Base-by-base conservation (phyloP, 768 basidiomycete genomes). In the Grammothele lineata region DNA sequence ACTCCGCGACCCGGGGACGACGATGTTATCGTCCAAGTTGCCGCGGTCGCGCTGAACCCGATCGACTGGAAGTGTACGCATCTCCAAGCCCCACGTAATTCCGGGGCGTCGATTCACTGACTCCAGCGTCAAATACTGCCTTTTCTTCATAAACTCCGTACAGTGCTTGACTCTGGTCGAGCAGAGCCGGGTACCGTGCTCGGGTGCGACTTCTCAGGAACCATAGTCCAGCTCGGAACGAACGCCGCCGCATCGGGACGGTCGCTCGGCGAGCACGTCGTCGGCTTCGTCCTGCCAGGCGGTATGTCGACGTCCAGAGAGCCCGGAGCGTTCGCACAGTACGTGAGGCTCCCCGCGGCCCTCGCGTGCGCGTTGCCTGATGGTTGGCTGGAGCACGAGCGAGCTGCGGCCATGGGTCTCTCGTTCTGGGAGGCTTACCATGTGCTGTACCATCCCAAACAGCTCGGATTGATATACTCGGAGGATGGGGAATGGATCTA, bases 231-330 rank as follows among this genome's bases (percentile, higher is more conserved):
- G n/a, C 23, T 53, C 32, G 41, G 43, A 3, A 26, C 37, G 12
- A n/a, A 39, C 26, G 33, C 52, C 8, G 8, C 27, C 27, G 27
- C 27, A 7, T 30, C 27, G 27, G n/a, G n/a, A n/a, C 37, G 37
- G 8, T 7, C 44, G 23, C 26, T 24, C 22, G 64, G 62, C 35
- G 54, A 57, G 24, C 47, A 46, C 22, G 58, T 61, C 27, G 59
- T 61, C 10, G 61, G 62, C 21, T 45, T 55, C 23, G 42, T 56
- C 10, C 59, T 53, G 8, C n/a, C n/a, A n/a, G 61, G 62, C 33
- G 56, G 58, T 37, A 36, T 48, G 41, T 56, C 41, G 26, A 41
- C 47, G 43, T 52, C 33, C 40, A 14, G n/a, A 6, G 27, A 50
- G 25, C 21, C 21, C 23, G 60, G 60, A n/a, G 49, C 58, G 17